Conservation (phyloP, 2,329 filamentous ascomycete species). For the Colletotrichum salicis region DNA sequence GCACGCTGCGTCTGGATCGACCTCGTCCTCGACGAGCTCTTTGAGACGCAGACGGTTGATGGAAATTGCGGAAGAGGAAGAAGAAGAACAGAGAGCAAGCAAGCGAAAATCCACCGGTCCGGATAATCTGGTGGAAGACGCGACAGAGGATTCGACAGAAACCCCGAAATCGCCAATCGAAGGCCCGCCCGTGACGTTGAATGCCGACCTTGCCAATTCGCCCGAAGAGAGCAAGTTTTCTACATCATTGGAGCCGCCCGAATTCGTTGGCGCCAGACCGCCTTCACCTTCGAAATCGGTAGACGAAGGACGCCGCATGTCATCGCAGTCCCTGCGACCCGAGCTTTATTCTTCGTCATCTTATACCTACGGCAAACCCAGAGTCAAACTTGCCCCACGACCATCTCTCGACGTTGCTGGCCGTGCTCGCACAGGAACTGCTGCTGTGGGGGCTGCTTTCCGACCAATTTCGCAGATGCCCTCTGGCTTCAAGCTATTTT, state of each 20-base stretch:
- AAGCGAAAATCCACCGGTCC: conserved; percentile 68
- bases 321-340: conserved; percentile 62
- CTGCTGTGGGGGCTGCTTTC: conserved; percentile 59
- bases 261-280: conserved; percentile 61
- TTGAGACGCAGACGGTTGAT: conserved; percentile 80
- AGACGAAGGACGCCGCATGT: conserved; percentile 57
- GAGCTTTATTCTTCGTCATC: conserved; percentile 62
- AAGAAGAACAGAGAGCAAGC: conserved; percentile 73
- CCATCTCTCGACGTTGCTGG: conserved; percentile 76
- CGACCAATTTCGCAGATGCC: conserved; percentile 84
- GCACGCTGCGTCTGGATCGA: conserved; percentile 87
- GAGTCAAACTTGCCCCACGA: conserved; percentile 88
- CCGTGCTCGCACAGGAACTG: conserved; percentile 63
- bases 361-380: conserved; percentile 72
- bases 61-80: conserved; percentile 93
- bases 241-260: conserved; percentile 60
- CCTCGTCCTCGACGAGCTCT: conserved; percentile 85
- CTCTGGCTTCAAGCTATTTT: conserved; percentile 78
- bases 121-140: conserved; percentile 47
- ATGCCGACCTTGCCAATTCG: conserved; percentile 61
- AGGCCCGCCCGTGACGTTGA: conserved; percentile 57
- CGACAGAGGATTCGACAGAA: conserved; percentile 41
- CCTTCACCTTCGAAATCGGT: conserved; percentile 57
- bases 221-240: conserved; percentile 63
- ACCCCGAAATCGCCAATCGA: conserved; percentile 45